Evolutionary conservation across 176 grass and related monocot genomes (phyloP).

Genomic region (Zea mays): Zm-B73-REFERENCE-NAM-5.0 NC_050096.1:275714501-275715000

Average conservation of each 20-base stretch:
- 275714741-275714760: slow-evolving; percentile 58
- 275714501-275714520: slow-evolving; percentile 35
- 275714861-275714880: background rate
- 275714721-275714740: slow-evolving; percentile 50
- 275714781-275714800: slow-evolving; percentile 96
- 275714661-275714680: slow-evolving; percentile 39
- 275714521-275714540: slow-evolving; percentile 40
- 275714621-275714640: slow-evolving; percentile 75
- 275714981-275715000: slow-evolving; percentile 24
- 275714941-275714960: background rate
- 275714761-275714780: slow-evolving; percentile 75
- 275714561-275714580: slow-evolving; percentile 20
- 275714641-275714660: slow-evolving; percentile 47
- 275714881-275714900: background rate
- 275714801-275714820: slow-evolving; percentile 64
- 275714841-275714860: slow-evolving; percentile 77
- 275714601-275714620: slow-evolving; percentile 88
- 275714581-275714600: slow-evolving; percentile 38
- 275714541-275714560: slow-evolving; percentile 40
- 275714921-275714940: background rate
- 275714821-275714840: slow-evolving; percentile 75
- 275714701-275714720: slow-evolving; percentile 21
- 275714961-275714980: background rate
- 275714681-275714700: slow-evolving; percentile 34
- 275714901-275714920: background rate